Conservation (phyloP, 2,329 filamentous ascomycete species). For the Alternaria gaisen region DNA sequence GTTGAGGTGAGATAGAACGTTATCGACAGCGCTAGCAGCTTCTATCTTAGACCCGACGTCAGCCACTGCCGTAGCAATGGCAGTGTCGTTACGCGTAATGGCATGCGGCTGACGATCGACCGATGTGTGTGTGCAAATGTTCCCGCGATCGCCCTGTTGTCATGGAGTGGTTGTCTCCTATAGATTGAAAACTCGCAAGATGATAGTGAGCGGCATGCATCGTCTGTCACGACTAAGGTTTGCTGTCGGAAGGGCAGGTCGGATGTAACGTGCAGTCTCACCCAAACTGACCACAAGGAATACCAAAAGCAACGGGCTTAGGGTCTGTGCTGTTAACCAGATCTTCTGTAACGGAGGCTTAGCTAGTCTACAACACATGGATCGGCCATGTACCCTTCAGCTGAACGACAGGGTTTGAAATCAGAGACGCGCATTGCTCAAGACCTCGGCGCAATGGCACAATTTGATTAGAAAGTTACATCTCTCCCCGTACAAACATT, state of each 20-base stretch:
- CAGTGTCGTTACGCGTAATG: not conserved
- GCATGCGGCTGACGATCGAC: not conserved
- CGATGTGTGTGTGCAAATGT: not conserved
- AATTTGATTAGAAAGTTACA: not conserved
- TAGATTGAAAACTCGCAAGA: not conserved
- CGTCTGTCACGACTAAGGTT: no score
- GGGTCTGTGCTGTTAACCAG: not conserved
- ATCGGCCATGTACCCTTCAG: not conserved
- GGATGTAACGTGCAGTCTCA: not conserved
- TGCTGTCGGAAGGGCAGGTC: not conserved
- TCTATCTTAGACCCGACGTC: not conserved
- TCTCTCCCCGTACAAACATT: not conserved
- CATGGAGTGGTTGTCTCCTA: not conserved
- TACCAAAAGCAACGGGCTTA: not conserved
- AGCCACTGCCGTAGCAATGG: not conserved
- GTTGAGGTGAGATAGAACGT: not conserved
- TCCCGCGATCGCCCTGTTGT: not conserved
- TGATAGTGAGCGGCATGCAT: not conserved
- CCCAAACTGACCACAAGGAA: not conserved
- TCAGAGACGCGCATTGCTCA: conserved; percentile 2
- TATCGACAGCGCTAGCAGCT: not conserved
- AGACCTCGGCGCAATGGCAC: not conserved
- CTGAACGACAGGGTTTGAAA: not conserved
- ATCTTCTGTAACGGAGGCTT: not conserved
- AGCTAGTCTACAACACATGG: not conserved